These are phyloP conservation scores for Primulina tabacum DNA, from an alignment of 257 asterid species.

Conservation along the genomic window DNA sequence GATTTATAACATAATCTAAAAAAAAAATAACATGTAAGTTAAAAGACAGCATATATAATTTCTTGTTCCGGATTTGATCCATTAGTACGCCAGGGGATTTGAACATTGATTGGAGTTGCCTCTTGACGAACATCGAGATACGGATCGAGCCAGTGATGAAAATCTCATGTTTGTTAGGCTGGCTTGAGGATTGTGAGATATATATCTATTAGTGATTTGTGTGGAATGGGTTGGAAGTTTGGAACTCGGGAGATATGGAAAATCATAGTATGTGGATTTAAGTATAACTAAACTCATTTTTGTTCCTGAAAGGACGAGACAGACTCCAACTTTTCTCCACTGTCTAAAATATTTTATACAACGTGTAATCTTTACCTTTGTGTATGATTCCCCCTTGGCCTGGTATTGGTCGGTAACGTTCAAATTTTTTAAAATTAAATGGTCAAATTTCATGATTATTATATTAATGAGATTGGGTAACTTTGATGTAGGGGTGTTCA, in stretches of 20 bases:
- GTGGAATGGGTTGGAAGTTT: too few species aligned
- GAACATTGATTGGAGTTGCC: neutral
- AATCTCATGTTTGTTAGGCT: neutral
- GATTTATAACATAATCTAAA: too few species aligned
- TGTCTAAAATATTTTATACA: neutral
- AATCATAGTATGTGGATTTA: neutral
- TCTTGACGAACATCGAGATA: neutral
- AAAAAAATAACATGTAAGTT: too few species aligned
- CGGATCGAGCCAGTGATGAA: neutral
- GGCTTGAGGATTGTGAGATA: neutral
- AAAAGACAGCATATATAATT: too few species aligned
- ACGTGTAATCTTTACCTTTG: neutral
- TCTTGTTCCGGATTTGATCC: too few species aligned
- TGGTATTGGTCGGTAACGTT: neutral
- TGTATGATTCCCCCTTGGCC: neutral
- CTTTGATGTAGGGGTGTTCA: too few species aligned
- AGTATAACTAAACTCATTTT: neutral
- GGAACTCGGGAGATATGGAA: neutral
- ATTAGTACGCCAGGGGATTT: neutral
- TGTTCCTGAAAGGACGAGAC: conserved; percentile 20
- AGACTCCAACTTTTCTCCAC: conserved; percentile 16
- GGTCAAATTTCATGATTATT: neutral
- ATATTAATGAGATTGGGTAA: too few species aligned
- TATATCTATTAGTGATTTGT: too few species aligned
- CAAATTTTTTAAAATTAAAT: neutral